Conservation (phyloP, 1,284 basidiomycete species). For the Heterobasidion irregulare region DNA sequence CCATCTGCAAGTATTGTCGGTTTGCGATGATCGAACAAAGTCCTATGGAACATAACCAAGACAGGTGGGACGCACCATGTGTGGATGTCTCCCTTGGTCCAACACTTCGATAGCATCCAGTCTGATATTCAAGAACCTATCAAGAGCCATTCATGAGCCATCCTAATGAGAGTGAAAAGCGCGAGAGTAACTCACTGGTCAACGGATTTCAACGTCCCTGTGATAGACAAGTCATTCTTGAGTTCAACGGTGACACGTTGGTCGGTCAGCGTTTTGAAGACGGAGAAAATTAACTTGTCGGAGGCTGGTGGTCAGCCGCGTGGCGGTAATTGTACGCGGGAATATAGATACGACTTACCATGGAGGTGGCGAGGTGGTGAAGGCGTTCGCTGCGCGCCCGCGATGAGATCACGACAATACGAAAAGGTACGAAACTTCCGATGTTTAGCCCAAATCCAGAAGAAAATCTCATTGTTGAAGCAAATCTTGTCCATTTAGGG, state of each 20-base stretch:
- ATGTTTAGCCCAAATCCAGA: no score
- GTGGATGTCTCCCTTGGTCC: slow-evolving; percentile 90
- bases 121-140: slow-evolving; percentile 94
- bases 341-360: background rate
- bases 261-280: slow-evolving; percentile 99
- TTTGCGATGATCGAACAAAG: background rate
- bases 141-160: background rate
- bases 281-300: slow-evolving; percentile 90
- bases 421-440: no score
- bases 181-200: slow-evolving; percentile 71
- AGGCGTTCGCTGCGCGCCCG: no score
- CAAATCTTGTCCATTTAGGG: no score
- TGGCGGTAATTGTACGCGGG: background rate
- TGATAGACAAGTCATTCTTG: slow-evolving; percentile 98
- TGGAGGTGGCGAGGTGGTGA: background rate
- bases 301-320: background rate
- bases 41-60: background rate
- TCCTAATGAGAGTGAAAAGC: background rate
- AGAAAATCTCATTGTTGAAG: no score
- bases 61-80: slow-evolving; percentile 67
- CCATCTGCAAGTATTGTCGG: slow-evolving; percentile 62
- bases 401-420: no score
- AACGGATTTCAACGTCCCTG: slow-evolving; percentile 93
- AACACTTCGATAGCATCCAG: slow-evolving; percentile 91
- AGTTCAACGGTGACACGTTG: slow-evolving; percentile 96